Evolutionary conservation across 2,329 filamentous ascomycete species (phyloP).

Genomic region (Scytalidium lignicola): DNA sequence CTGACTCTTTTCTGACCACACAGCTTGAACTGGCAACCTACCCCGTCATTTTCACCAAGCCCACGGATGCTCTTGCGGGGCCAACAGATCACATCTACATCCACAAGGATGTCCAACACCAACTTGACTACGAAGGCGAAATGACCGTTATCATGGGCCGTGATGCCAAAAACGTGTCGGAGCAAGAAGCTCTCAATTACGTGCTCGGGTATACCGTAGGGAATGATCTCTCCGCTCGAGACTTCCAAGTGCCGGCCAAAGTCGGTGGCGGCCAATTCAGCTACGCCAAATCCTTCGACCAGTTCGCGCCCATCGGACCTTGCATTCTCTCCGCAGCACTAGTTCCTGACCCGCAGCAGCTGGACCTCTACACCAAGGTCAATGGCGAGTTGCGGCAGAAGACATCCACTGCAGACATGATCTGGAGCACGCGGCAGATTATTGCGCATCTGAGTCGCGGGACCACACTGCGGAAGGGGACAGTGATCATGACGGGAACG

Average conservation of each 20-base stretch:
- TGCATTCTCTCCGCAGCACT: slow-evolving; percentile 34
- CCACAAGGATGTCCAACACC: slow-evolving; percentile 19
- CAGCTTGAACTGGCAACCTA: slow-evolving; percentile 34
- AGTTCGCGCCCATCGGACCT: slow-evolving; percentile 37
- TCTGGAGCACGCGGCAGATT: slow-evolving; percentile 40
- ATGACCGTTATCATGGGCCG: neutral
- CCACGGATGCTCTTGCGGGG: slow-evolving; percentile 31
- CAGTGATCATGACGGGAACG: slow-evolving; percentile 20
- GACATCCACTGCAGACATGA: slow-evolving; percentile 41
- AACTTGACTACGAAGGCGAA: neutral
- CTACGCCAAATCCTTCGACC: slow-evolving; percentile 40
- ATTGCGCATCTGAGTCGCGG: slow-evolving; percentile 31
- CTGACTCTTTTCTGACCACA: neutral
- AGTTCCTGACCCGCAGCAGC: slow-evolving; percentile 12
- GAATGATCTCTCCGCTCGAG: slow-evolving; percentile 21
- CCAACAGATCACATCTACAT: slow-evolving; percentile 34
- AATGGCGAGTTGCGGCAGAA: slow-evolving; percentile 40
- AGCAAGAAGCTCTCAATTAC: neutral
- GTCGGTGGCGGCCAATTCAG: slow-evolving; percentile 36
- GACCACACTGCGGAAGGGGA: slow-evolving; percentile 34
- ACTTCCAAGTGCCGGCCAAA: slow-evolving; percentile 28
- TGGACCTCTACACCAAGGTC: slow-evolving; percentile 16
- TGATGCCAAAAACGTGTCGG: neutral
- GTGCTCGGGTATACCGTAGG: neutral
- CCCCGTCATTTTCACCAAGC: slow-evolving; percentile 46